Conservation (phyloP, 805 yeast species). For the Maudiozyma turicensis region DNA sequence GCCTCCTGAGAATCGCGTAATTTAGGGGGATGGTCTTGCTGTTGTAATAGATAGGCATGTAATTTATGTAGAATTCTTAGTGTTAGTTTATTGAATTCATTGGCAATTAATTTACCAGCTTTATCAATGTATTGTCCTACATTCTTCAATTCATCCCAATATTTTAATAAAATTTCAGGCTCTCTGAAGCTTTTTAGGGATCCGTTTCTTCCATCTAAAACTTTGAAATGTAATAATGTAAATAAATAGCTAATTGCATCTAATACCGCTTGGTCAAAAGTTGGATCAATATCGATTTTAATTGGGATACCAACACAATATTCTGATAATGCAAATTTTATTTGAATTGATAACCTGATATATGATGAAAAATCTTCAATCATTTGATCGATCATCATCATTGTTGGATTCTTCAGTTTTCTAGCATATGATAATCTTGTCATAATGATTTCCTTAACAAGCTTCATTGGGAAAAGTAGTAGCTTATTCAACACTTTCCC, state of each 20-base stretch:
- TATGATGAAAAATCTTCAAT: slow-evolving; percentile 75
- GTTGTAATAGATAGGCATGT: slow-evolving; percentile 60
- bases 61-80: slow-evolving; percentile 60
- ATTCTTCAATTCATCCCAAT: slow-evolving; percentile 69
- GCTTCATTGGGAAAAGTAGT: slow-evolving; percentile 64
- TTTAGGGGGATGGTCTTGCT: slow-evolving; percentile 52
- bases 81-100: slow-evolving; percentile 58
- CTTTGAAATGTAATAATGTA: slow-evolving; percentile 61
- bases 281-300: slow-evolving; percentile 50
- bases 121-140: slow-evolving; percentile 72
- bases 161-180: slow-evolving; percentile 78
- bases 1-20: slow-evolving; percentile 33
- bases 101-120: slow-evolving; percentile 73
- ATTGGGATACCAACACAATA: slow-evolving; percentile 62
- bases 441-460: slow-evolving; percentile 69
- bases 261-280: slow-evolving; percentile 56
- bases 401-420: slow-evolving; percentile 72
- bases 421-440: slow-evolving; percentile 69
- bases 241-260: slow-evolving; percentile 68
- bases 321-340: slow-evolving; percentile 56
- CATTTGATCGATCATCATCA: slow-evolving; percentile 94
- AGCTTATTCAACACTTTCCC: slow-evolving; percentile 55
- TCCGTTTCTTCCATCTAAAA: slow-evolving; percentile 63
- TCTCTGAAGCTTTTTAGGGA: slow-evolving; percentile 80
- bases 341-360: slow-evolving; percentile 62